Base-by-base conservation (phyloP, 176 grass and related monocot species). In the Raddia distichophylla region DNA sequence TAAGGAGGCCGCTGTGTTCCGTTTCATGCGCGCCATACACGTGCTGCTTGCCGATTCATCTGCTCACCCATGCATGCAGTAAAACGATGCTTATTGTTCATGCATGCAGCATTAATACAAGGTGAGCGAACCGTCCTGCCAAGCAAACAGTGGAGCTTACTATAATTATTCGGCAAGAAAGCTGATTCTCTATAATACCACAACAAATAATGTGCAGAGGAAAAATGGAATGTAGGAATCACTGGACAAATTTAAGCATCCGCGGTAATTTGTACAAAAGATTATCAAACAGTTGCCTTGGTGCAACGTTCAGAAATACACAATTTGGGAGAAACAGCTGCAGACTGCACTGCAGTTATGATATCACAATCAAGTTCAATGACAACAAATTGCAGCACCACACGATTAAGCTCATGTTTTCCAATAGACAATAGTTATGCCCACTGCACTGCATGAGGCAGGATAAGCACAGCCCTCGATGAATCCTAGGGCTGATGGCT, bases 371-470 rank as follows among this genome's bases (percentile, higher is more conserved):
- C 20, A 54, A 63, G 73, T 80, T 52, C 70, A 76, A 71, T 49
- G 20, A 54, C 69, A 82, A 37, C 80, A 80, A 80, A 18, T 80
- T 7, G n/a, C 64, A 57, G 78, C 50, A 27, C 35, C 20, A 0
- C 10, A 7, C 86, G 78, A 77, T 89, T 77, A 60, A 45, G 42
- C 42, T 33, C 67, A 77, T 51, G 53, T 84, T 77, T 58, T 16
- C 65, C 77, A 33, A 67, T 16, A 59, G 32, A 58, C 77, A 33
- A 67, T 16, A 59, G 32, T 85, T 60, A 10, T 51, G 10, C 49
- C 10, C 87, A 85, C 35, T 2, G 7, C 64, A 81, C 27, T 27
- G 27, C 59, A 71, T 8, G 17, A 75, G 10, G 12, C 64, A 64
- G 48, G 22, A 77, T 22, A 80, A 51, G 35, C 73, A 85, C 69